Percentiles rank a stretch among this genome's conserved stretches.
phyloP scores from a whole-genome alignment of 495 filamentous ascomycete species.

The Penicillium paxilli region DNA sequence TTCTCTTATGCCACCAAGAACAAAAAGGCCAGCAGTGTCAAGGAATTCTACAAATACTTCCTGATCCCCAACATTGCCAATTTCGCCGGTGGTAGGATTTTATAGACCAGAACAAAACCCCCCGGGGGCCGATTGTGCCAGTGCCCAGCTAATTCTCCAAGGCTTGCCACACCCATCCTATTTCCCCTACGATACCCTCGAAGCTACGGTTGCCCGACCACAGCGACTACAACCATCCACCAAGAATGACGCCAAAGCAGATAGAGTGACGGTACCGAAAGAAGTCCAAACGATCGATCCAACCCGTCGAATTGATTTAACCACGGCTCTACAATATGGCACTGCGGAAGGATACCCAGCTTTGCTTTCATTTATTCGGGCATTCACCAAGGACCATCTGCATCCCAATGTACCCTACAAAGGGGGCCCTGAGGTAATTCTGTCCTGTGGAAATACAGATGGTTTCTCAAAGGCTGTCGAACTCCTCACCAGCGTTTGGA shows the following conservation, averaged over 20 bases:
- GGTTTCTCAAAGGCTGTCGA: slow-evolving; percentile 77
- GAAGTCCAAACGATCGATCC: slow-evolving; percentile 51
- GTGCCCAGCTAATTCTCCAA: slow-evolving; percentile 30
- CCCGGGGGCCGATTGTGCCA: not conserved
- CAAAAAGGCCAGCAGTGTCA: slow-evolving; percentile 64
- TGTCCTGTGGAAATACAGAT: slow-evolving; percentile 82
- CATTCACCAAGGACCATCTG: slow-evolving; percentile 74
- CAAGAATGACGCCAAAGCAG: slow-evolving; percentile 38
- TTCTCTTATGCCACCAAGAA: slow-evolving; percentile 66
- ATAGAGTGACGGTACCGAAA: slow-evolving; percentile 71
- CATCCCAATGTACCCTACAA: slow-evolving; percentile 80
- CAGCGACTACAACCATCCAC: slow-evolving; percentile 70
- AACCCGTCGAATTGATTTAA: slow-evolving; percentile 71
- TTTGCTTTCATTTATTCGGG: slow-evolving; percentile 69
- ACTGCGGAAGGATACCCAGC: slow-evolving; percentile 74
- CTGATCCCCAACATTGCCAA: slow-evolving; percentile 77
- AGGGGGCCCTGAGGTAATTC: slow-evolving; percentile 70
- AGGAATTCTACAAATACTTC: slow-evolving; percentile 84
- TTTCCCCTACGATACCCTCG: slow-evolving; percentile 90
- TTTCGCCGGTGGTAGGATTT: slow-evolving; percentile 74
- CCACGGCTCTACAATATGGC: slow-evolving; percentile 84
- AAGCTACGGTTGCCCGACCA: slow-evolving; percentile 73
- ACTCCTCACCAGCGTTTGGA: slow-evolving; percentile 72
- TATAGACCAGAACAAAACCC: not conserved
- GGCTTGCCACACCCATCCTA: slow-evolving; percentile 76